Evolutionary conservation across 2,329 filamentous ascomycete species (phyloP).

Genomic region (Aspergillus vadensis): DNA sequence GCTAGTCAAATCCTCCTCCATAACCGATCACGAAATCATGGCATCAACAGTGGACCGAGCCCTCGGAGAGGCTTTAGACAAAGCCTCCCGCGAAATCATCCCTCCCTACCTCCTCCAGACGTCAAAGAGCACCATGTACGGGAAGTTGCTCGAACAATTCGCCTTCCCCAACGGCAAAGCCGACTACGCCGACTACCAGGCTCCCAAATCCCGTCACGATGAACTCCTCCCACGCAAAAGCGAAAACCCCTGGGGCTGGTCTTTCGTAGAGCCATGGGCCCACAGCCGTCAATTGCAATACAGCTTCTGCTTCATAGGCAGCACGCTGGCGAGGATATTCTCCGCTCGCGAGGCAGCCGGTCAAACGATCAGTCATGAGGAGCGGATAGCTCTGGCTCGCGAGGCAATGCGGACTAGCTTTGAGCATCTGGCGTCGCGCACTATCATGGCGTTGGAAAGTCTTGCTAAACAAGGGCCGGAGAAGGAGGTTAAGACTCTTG

Average conservation of each 20-base stretch:
- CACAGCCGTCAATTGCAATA: conserved; percentile 63
- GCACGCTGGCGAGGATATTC: conserved; percentile 63
- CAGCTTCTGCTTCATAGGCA: conserved; percentile 73
- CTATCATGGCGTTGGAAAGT: conserved; percentile 67
- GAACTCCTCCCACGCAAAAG: conserved; percentile 56
- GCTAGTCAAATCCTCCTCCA: conserved; percentile 70
- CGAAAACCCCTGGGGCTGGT: conserved; percentile 64
- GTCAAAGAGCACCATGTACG: conserved; percentile 73
- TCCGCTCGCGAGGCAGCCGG: conserved; percentile 38
- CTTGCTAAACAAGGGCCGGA: conserved; percentile 24
- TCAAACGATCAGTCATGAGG: conserved; percentile 51
- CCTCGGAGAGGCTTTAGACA: conserved; percentile 88
- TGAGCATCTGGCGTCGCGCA: conserved; percentile 78
- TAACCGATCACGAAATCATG: conserved; percentile 72
- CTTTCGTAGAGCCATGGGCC: conserved; percentile 66
- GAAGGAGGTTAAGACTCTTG: conserved; percentile 60
- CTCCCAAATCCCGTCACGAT: conserved; percentile 60
- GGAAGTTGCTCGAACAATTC: conserved; percentile 74
- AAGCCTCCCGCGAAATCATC: conserved; percentile 75
- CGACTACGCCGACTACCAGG: conserved; percentile 54
- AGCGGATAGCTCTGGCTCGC: conserved; percentile 69
- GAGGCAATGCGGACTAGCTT: conserved; percentile 80
- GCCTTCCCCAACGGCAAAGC: conserved; percentile 61
- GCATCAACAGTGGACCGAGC: conserved; percentile 77
- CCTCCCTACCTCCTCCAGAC: conserved; percentile 60